These are phyloP conservation scores for Pyrrhoderma noxium DNA, from an alignment of 1,284 basidiomycete species.

Conservation along the genomic window DNA sequence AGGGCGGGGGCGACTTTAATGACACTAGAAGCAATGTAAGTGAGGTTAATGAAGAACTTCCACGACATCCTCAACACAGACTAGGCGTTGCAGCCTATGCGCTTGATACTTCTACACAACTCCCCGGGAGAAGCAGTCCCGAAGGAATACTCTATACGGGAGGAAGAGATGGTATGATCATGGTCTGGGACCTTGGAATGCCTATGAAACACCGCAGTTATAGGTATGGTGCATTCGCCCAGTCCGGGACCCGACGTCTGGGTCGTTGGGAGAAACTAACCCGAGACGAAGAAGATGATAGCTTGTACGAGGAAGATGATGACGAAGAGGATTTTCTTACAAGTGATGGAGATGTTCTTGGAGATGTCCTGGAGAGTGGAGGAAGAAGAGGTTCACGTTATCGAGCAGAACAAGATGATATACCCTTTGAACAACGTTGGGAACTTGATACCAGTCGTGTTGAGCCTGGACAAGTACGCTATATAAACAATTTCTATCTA, in stretches of 20 bases:
- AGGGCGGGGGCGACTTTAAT: slow-evolving; percentile 11
- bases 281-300: slow-evolving; percentile 58
- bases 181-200: slow-evolving; percentile 85
- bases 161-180: slow-evolving; percentile 86
- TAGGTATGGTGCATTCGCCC: slow-evolving; percentile 29
- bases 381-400: slow-evolving; percentile 31
- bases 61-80: slow-evolving; percentile 71
- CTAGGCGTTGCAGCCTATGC: slow-evolving; percentile 82
- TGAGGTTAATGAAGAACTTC: slow-evolving; percentile 21
- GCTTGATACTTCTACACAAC: slow-evolving; percentile 75
- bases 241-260: slow-evolving; percentile 25
- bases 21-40: slow-evolving; percentile 22
- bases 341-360: slow-evolving; percentile 68
- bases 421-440: slow-evolving; percentile 73
- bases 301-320: slow-evolving; percentile 67
- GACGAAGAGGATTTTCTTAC: slow-evolving; percentile 40
- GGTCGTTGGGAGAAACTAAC: slow-evolving; percentile 70
- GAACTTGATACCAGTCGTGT: slow-evolving; percentile 55
- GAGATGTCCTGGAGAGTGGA: slow-evolving; percentile 49
- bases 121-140: slow-evolving; percentile 55
- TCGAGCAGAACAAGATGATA: slow-evolving; percentile 21
- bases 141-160: slow-evolving; percentile 92
- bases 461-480: slow-evolving; percentile 42
- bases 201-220: slow-evolving; percentile 41
- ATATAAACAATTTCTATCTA: not conserved